These are phyloP conservation scores for Haplosporangium gracile DNA, from an alignment of 192 early-diverging fungal species.

Conservation along the genomic window DNA sequence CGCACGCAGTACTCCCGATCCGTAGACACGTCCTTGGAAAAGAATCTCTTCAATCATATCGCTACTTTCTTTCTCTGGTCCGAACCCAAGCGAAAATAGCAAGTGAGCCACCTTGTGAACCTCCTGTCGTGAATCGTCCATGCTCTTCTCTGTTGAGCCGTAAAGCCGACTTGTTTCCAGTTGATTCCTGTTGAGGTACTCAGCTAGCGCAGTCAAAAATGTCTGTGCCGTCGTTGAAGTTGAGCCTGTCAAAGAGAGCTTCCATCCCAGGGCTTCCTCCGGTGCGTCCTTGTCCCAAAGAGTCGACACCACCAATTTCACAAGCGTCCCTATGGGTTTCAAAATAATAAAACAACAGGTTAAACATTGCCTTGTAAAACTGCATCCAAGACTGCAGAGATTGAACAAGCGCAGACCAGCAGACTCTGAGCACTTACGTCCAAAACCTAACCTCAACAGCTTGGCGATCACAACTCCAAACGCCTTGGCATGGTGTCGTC, in stretches of 20 bases:
- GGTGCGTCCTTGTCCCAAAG: constrained; percentile 16
- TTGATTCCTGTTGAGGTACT: constrained; percentile 13
- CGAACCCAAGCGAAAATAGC: constrained; percentile 32
- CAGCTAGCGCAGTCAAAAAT: constrained; percentile 19
- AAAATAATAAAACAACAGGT: not conserved
- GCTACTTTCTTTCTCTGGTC: not conserved
- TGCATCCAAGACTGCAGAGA: not conserved
- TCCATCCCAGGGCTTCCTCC: constrained; percentile 12
- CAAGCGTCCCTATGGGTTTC: constrained; percentile 17
- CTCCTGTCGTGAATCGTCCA: not conserved
- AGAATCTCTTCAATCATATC: constrained; percentile 13
- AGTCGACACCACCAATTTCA: constrained; percentile 4
- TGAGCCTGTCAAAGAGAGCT: not conserved
- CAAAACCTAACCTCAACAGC: constrained; percentile 28
- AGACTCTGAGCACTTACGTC: not conserved
- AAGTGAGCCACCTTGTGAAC: constrained; percentile 30
- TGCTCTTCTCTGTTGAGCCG: not conserved
- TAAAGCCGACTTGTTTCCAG: constrained; percentile 4
- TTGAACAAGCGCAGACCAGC: not conserved
- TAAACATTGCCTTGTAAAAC: not conserved
- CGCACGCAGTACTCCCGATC: constrained; percentile 16
- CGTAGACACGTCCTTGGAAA: constrained; percentile 30
- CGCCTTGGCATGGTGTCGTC: not conserved
- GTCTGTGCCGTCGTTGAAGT: not conserved
- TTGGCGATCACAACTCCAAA: constrained; percentile 24